phyloP scores from a whole-genome alignment of 1,284 basidiomycete genomes.

The Inonotus hispidus region DNA sequence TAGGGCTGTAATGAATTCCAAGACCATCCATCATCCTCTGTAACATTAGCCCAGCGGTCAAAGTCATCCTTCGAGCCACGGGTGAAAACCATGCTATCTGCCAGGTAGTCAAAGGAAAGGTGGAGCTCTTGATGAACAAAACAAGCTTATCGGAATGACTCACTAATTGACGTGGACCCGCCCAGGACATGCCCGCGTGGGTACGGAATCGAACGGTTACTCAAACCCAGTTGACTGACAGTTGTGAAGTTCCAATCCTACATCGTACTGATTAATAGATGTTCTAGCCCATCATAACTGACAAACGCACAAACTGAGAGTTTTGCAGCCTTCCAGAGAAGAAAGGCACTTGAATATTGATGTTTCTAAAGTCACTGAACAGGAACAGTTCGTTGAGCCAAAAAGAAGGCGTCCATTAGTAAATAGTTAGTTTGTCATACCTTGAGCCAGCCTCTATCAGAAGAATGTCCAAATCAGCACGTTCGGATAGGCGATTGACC shows the following conservation, averaged over 20 bases:
- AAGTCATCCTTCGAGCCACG: conserved; percentile 25
- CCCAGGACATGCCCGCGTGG: conserved; percentile 34
- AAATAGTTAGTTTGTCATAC: background rate
- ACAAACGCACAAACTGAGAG: background rate
- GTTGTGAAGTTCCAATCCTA: conserved; percentile 36
- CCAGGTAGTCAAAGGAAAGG: background rate
- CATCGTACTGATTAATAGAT: conserved; percentile 15
- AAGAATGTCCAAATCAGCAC: background rate
- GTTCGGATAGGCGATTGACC: background rate
- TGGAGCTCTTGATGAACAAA: background rate
- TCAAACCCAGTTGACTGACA: conserved; percentile 29
- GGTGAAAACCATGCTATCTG: conserved; percentile 25
- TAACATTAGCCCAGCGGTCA: conserved; percentile 27
- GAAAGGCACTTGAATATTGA: conserved; percentile 21
- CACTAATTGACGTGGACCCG: conserved; percentile 35
- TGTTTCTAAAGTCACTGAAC: conserved; percentile 24
- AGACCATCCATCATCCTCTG: conserved; percentile 29
- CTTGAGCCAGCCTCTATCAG: background rate
- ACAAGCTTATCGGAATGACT: background rate
- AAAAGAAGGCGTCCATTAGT: background rate
- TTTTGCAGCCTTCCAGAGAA: background rate
- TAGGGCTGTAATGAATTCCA: conserved; percentile 26
- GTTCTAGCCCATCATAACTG: background rate
- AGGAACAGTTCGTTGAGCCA: background rate
- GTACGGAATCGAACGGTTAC: conserved; percentile 27